Conservation (phyloP, 176 grass and related monocot genomes). For the Musa schizocarpa region DNA sequence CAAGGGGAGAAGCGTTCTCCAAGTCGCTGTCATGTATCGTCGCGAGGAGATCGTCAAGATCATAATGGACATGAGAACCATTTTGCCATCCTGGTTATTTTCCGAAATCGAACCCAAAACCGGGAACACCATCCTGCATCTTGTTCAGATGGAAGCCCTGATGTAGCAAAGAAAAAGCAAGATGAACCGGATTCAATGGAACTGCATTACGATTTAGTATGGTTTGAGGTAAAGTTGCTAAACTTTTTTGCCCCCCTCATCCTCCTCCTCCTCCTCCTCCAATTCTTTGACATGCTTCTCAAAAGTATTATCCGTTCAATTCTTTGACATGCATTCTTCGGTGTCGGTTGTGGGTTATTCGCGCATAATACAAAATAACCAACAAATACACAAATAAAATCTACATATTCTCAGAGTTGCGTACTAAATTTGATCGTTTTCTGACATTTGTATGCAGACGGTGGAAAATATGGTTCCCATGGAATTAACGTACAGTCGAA, state of each 20-base stretch:
- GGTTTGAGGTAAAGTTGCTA: constrained; percentile 15
- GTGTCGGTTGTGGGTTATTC: too few species aligned
- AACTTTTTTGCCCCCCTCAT: too few species aligned
- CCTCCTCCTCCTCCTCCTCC: too few species aligned
- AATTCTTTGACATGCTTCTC: too few species aligned
- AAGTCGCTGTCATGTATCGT: constrained; percentile 14
- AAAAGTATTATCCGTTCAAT: too few species aligned
- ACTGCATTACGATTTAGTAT: constrained; percentile 19
- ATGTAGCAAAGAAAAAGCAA: neutral
- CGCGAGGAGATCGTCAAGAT: constrained; percentile 9
- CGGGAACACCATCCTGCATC: constrained; percentile 25
- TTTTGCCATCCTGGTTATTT: constrained; percentile 7
- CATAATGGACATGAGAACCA: constrained; percentile 9
- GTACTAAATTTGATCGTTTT: too few species aligned
- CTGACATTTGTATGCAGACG: neutral
- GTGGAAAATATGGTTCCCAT: constrained; percentile 6
- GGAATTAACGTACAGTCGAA: neutral
- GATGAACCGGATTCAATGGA: neutral
- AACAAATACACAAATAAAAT: too few species aligned
- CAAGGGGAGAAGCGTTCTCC: constrained; percentile 20
- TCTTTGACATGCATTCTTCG: too few species aligned
- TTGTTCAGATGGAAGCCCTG: neutral
- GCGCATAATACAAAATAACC: too few species aligned
- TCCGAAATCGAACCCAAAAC: neutral
- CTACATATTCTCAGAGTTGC: too few species aligned